Conservation (phyloP, 1,284 basidiomycete species). For the Apiotrichum montevideense region DNA sequence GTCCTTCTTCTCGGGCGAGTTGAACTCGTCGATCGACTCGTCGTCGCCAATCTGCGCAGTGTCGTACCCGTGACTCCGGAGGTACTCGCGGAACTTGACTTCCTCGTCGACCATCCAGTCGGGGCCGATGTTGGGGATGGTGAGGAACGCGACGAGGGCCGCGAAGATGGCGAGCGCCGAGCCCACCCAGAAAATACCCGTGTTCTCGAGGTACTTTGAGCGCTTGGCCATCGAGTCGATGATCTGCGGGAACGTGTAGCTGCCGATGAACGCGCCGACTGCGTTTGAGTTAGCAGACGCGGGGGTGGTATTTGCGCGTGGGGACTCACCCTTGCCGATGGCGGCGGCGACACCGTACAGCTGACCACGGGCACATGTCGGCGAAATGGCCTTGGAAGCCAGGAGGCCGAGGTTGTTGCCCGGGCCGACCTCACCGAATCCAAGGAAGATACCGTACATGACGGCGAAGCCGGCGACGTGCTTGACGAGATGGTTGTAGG, state of each 20-base stretch:
- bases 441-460: slow-evolving; percentile 84
- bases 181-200: slow-evolving; percentile 40
- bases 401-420: slow-evolving; percentile 75
- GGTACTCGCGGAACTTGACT: slow-evolving; percentile 68
- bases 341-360: slow-evolving; percentile 82
- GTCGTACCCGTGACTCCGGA: slow-evolving; percentile 63
- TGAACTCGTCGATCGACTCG: background rate
- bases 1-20: background rate
- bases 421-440: slow-evolving; percentile 63
- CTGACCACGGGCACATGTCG: slow-evolving; percentile 77
- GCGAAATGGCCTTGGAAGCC: slow-evolving; percentile 67
- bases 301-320: background rate
- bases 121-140: slow-evolving; percentile 65
- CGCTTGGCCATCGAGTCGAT: slow-evolving; percentile 46
- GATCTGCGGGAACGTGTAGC: slow-evolving; percentile 65
- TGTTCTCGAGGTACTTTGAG: slow-evolving; percentile 35
- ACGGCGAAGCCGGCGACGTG: slow-evolving; percentile 70
- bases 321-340: slow-evolving; percentile 59
- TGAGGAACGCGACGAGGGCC: slow-evolving; percentile 64
- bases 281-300: background rate
- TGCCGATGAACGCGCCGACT: slow-evolving; percentile 74
- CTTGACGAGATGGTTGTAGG: slow-evolving; percentile 51
- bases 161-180: slow-evolving; percentile 67
- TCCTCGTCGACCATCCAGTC: slow-evolving; percentile 80
- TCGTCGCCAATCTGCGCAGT: slow-evolving; percentile 11